phyloP scores from a whole-genome alignment of 495 filamentous ascomycete genomes.

The Tuber melanosporum region DNA sequence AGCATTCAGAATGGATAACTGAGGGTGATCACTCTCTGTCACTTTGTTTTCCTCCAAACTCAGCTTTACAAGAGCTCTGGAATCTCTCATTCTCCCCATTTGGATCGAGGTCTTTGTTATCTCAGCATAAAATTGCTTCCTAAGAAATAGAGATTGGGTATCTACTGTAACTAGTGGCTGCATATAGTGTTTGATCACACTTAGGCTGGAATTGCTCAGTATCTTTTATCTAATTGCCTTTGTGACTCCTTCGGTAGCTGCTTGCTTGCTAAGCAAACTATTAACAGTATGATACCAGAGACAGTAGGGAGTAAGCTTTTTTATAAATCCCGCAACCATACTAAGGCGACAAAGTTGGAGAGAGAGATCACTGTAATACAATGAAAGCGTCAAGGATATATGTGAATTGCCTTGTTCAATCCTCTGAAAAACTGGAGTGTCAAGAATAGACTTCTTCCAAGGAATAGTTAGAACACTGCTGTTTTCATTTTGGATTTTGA shows the following conservation, averaged over 20 bases:
- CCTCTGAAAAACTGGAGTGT: conserved; percentile 1
- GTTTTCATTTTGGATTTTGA: background rate
- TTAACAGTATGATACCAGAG: background rate
- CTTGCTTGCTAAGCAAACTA: background rate
- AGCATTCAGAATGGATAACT: background rate
- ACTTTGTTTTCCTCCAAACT: background rate
- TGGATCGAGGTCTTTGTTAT: background rate
- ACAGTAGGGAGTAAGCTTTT: background rate
- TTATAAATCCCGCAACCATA: background rate
- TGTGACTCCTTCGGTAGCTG: background rate
- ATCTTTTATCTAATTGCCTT: background rate
- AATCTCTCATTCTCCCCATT: background rate
- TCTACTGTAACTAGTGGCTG: background rate
- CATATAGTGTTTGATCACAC: background rate
- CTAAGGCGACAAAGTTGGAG: background rate
- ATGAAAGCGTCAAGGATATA: background rate
- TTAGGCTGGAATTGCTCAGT: background rate
- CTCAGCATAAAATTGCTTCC: background rate
- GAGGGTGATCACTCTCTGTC: background rate
- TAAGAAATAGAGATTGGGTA: background rate
- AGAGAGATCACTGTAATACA: background rate
- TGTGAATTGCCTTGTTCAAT: background rate
- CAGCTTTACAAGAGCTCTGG: background rate
- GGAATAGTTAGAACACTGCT: background rate
- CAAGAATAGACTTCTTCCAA: background rate